phyloP scores from a whole-genome alignment of 169 alveolate genomes.

The Eimeria falciformis region DNA sequence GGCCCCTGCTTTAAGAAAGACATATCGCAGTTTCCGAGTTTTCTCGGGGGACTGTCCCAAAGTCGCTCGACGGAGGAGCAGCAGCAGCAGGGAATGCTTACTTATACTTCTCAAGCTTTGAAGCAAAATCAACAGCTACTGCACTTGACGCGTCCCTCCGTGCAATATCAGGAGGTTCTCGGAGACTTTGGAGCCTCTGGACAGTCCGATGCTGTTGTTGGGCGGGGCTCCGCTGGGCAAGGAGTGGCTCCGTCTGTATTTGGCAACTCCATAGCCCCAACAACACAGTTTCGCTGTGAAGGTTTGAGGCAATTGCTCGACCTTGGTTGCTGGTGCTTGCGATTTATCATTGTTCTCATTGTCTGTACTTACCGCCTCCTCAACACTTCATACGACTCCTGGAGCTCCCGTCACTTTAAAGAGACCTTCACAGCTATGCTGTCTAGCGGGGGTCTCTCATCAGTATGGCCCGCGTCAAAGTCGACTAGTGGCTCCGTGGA shows the following conservation, averaged over 20 bases:
- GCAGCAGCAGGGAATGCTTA: conserved; percentile 6
- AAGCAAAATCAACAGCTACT: conserved; percentile 30
- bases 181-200: not conserved
- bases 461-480: not conserved
- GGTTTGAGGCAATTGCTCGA: conserved; percentile 2
- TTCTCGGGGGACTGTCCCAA: not conserved
- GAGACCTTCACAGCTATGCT: not conserved
- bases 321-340: not conserved
- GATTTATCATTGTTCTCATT: conserved; percentile 48
- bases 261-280: not conserved
- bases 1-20: no score
- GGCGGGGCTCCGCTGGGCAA: not conserved
- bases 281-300: not conserved
- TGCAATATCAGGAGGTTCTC: conserved; percentile 21
- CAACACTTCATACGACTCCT: conserved; percentile 64
- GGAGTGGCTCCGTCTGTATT: conserved; percentile 19
- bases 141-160: conserved; percentile 19
- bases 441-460: conserved; percentile 16
- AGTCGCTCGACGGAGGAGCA: not conserved
- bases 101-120: not conserved
- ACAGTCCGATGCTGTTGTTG: not conserved
- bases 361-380: conserved; percentile 59
- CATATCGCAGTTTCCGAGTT: not conserved
- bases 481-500: not conserved
- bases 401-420: conserved; percentile 61